Base-by-base conservation (phyloP, 179 eudicot genomes). In the Silene vulgaris region DNA sequence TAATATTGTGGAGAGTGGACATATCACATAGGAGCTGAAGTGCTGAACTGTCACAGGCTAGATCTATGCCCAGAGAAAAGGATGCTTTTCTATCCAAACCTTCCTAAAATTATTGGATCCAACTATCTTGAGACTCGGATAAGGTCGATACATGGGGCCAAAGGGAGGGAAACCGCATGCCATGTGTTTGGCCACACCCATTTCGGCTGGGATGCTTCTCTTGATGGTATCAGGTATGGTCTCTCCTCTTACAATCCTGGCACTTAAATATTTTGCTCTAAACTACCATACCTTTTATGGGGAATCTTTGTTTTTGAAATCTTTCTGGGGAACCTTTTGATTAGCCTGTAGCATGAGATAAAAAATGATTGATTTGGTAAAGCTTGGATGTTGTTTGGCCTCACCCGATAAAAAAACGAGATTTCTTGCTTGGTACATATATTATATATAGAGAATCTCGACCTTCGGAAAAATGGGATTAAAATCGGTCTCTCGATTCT, bases 131-230 rank as follows among this genome's bases (percentile, higher is more conserved):
- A 86, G 85, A 73, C 78, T 28, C 89, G 90, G 70, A 64, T 89
- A 77, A 89, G 90, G 80, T 82, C 84, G 14, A 80, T 85, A 77
- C 90, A 89, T 77, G 87, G 89, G 37, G 78, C 32, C 50, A 76
- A 81, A 72, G 87, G 89, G 45, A 68, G 74, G 40, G 78, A 77
- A 70, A 80, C 82, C 11, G 83, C 89, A 28, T 89, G 91, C 73
- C 93, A 89, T 77, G 87, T 89, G n/a, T 88, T 89, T 79, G 93
- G 93, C 62, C 93, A 89, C 80, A 88, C 93, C 57, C 93, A 89
- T 85, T 89, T 89, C 65, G 81, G 86, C 77, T 89, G 93, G 93
- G 93, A 89, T 80, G 87, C 89, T 32, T 56, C 72, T 32, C 80
- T 85, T 66, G 89, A 86, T 40, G 88, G 90, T 69, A 84, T 89